phyloP scores from a whole-genome alignment of 2,329 filamentous ascomycete genomes.

The Dothidotthia symphoricarpi region DNA sequence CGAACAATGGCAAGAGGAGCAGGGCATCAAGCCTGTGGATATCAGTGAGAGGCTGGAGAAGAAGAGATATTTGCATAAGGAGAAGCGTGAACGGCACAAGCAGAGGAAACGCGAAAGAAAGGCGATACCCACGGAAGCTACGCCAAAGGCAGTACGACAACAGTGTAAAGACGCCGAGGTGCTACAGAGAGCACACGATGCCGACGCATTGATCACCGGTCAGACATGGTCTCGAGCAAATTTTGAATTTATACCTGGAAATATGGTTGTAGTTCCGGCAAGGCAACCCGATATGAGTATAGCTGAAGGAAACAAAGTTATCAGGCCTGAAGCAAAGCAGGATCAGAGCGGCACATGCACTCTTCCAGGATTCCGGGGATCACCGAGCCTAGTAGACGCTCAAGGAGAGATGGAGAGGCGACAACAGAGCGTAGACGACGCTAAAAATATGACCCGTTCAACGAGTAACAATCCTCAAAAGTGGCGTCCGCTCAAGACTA shows the following conservation, averaged over 20 bases:
- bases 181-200: too few species aligned
- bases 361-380: neutral
- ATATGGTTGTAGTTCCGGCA: too few species aligned
- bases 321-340: neutral
- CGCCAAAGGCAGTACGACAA: too few species aligned
- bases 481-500: neutral
- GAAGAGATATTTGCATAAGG: neutral
- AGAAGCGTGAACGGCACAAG: neutral
- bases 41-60: neutral
- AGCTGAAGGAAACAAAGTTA: neutral
- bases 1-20: constrained; percentile 2
- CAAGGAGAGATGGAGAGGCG: neutral
- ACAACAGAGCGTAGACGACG: neutral
- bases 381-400: neutral
- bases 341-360: neutral
- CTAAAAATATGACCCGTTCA: neutral
- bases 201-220: too few species aligned
- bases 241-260: too few species aligned
- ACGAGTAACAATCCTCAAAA: neutral
- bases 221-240: too few species aligned
- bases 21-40: constrained; percentile 1
- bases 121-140: neutral
- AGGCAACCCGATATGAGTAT: too few species aligned
- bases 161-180: too few species aligned
- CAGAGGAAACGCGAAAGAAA: neutral